These are phyloP conservation scores for Phytophthora sp. DNA, from an alignment of 352 stramenopile species.

Conservation along the genomic window DNA sequence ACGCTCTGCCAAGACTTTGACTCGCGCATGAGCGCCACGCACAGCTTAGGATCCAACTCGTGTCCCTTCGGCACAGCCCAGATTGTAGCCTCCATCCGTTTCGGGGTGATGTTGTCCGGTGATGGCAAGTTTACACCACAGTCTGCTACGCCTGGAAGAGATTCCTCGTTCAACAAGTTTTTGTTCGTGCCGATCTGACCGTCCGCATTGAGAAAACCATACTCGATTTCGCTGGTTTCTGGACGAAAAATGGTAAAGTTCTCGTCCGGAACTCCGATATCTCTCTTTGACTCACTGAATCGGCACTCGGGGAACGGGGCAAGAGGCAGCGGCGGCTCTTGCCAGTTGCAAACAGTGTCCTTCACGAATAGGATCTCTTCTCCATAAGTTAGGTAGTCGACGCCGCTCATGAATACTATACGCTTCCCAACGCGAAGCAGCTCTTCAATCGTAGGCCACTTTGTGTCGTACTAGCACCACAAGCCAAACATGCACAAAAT, in stretches of 20 bases:
- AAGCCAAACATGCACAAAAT: slow-evolving; percentile 5
- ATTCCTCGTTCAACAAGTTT: slow-evolving; percentile 70
- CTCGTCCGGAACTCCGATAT: slow-evolving; percentile 50
- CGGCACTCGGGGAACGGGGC: slow-evolving; percentile 63
- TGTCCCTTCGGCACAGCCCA: slow-evolving; percentile 53
- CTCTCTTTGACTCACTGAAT: slow-evolving; percentile 47
- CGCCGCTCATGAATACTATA: slow-evolving; percentile 80
- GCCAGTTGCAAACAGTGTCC: slow-evolving; percentile 77
- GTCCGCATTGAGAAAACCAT: slow-evolving; percentile 81
- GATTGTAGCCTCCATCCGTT: slow-evolving; percentile 79
- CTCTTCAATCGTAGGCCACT: slow-evolving; percentile 74
- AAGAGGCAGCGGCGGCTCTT: slow-evolving; percentile 70
- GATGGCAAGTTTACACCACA: slow-evolving; percentile 84
- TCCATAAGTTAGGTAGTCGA: slow-evolving; percentile 66
- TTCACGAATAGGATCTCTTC: slow-evolving; percentile 84
- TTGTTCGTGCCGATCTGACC: slow-evolving; percentile 73
- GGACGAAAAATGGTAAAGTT: slow-evolving; percentile 77
- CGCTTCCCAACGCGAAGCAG: slow-evolving; percentile 67
- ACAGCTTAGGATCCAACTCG: slow-evolving; percentile 46
- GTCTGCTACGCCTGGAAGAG: slow-evolving; percentile 63
- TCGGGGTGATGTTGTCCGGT: slow-evolving; percentile 84
- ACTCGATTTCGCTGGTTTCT: slow-evolving; percentile 87
- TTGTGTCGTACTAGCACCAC: slow-evolving; percentile 41
- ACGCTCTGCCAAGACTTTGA: slow-evolving; percentile 59
- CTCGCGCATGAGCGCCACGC: slow-evolving; percentile 53